Conservation (phyloP, 495 filamentous ascomycete species). For the Neurospora sublineolata region DNA sequence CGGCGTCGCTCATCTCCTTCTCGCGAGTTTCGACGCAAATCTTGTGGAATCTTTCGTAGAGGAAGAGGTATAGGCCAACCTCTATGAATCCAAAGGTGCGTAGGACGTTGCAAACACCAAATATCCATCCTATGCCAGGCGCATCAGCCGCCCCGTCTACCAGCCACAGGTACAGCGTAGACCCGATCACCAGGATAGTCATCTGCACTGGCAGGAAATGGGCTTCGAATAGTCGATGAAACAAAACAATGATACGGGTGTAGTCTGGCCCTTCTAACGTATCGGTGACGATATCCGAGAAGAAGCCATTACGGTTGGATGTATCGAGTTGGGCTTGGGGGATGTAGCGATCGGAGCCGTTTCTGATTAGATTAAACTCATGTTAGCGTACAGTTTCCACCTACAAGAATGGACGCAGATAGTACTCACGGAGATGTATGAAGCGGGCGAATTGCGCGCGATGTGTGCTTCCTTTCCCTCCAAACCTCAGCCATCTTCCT, state of each 20-base stretch:
- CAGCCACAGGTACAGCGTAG: conserved; percentile 41
- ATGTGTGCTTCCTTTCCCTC: conserved; percentile 38
- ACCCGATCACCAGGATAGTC: conserved; percentile 48
- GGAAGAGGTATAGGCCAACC: conserved; percentile 45
- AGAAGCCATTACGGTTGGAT: conserved; percentile 32
- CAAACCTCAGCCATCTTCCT: conserved; percentile 36
- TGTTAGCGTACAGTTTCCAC: background rate
- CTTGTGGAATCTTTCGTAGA: conserved; percentile 53
- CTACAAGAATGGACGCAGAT: background rate
- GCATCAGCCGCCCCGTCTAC: conserved; percentile 34
- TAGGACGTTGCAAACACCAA: conserved; percentile 44
- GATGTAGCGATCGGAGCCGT: conserved; percentile 34
- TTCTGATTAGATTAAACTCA: conserved; percentile 15
- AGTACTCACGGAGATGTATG: conserved; percentile 32
- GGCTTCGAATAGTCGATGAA: conserved; percentile 55
- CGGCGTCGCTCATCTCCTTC: conserved; percentile 51
- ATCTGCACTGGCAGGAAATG: conserved; percentile 57
- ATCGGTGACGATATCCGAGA: conserved; percentile 36
- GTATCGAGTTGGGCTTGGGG: conserved; percentile 32
- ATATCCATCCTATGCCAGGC: conserved; percentile 40
- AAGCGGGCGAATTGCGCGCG: conserved; percentile 39
- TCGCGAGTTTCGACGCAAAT: conserved; percentile 45
- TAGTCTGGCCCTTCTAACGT: conserved; percentile 34
- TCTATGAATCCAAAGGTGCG: conserved; percentile 46
- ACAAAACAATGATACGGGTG: conserved; percentile 34